Base-by-base conservation (phyloP, 495 filamentous ascomycete genomes). In the Tuber magnatum region DNA sequence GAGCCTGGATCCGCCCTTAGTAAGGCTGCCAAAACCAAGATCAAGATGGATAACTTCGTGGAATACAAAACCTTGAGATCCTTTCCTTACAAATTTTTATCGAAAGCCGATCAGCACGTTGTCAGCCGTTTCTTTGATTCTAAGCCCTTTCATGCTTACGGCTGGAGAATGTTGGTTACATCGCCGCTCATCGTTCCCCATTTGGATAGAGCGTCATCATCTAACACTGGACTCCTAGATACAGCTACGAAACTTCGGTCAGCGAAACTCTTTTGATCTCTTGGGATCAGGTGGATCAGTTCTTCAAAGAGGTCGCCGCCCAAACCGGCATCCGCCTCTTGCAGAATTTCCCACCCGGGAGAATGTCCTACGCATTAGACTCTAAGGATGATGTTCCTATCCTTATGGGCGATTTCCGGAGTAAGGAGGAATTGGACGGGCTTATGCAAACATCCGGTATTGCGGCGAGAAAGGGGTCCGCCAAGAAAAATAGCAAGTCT, bases 111-210 rank as follows among this genome's bases (percentile, higher is more conserved):
- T 35, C 81, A 76, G 35, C 77, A 82, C 73, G 76, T 80, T 69
- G 73, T 82, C 68, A 71, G 71, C 38, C 81, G 78, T 16, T 82
- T 81, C 72, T 82, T 82, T 71, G 81, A 82, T 72, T 72, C 73
- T 20, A 61, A 68, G 32, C 75, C 73, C 12, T 77, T 82, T 72
- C 80, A 81, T 79, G 71, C 74, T 38, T 70, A 71, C 46, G 71
- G 71, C 18, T 82, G 81, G 81, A 78, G 82, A 65, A 73, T 82
- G 78, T 80, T 38, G 16, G 76, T 81, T n/a, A 43, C 39, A 42
- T 20, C 69, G 22, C 16, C 4, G n/a, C 72, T 48, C 65, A 10
- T 43, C 35, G 41, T n/a, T 43, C 46, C n/a, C 22, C 32, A 24
- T 43, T 43, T 24, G 22, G n/a, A 40, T 70, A 65, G 28, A 65